Base-by-base conservation (phyloP, 768 basidiomycete species). In the Sporobolomyces pararoseus region DNA sequence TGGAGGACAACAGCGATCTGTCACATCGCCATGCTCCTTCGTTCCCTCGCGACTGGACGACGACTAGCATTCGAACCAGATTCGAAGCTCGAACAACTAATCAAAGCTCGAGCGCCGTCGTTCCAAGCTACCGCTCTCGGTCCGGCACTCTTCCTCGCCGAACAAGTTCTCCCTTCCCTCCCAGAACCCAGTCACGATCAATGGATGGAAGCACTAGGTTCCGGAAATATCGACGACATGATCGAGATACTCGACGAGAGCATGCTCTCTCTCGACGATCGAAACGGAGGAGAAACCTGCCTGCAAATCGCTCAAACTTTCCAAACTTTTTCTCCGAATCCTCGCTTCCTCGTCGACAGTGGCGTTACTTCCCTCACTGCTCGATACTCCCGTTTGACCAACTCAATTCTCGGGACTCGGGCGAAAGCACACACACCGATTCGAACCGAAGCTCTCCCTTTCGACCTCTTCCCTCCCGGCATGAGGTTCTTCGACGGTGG, bases 401-500 rank as follows among this genome's bases (percentile, higher is more conserved):
- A 57, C 32, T 61, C 46, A 14, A 29, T 19, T 21, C 23, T 34
- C 21, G 44, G 31, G 2, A 31, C 3, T 12, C 16, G 2, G 12
- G 31, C 59, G 31, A 61, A 46, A 44, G 59, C 46, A 2, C 65
- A 67, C 37, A 37, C 39, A 4, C 39, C 63, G n/a, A 63, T 72
- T 31, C 59, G 65, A 17, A 37, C 60, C 51, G 61, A 63, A 17
- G 39, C 67, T 1, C 58, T 75, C 16, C 70, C 74, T 21, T 75
- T 51, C 65, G 70, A 68, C 54, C 51, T 63, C 35, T 75, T 75
- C 61, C 74, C 74, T 32, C 70, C 74, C 34, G 74, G 74, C 0
- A 68, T 68, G 62, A 46, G 70, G 13, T 72, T 52, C 65, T 75
- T 75, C 29, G 68, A 71, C 39, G 62, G 65, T 27, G 70, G 63